Percentiles rank a stretch among this genome's conserved stretches.
phyloP scores from a whole-genome alignment of 2,329 filamentous ascomycete species.

The Venturia nashicola region DNA sequence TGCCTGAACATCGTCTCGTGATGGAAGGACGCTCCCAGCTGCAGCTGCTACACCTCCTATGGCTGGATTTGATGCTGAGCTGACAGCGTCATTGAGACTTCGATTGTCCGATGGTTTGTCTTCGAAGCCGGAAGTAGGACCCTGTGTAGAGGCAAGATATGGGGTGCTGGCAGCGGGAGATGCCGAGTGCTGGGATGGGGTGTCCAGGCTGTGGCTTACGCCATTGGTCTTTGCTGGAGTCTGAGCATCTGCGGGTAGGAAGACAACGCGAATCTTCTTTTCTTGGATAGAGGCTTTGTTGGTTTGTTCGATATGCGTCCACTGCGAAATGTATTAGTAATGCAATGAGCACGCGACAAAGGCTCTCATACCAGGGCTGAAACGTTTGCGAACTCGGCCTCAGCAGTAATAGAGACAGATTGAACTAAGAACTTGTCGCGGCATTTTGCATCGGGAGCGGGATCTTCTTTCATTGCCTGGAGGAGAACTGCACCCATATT shows the following conservation, averaged over 20 bases:
- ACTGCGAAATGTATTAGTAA: slow-evolving; percentile 37
- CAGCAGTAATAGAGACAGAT: slow-evolving; percentile 69
- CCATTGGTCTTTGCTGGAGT: slow-evolving; percentile 22
- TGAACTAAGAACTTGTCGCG: slow-evolving; percentile 97
- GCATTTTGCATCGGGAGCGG: slow-evolving; percentile 74
- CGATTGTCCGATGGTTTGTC: slow-evolving; percentile 22
- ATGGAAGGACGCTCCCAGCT: slow-evolving; percentile 25
- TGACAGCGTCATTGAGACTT: slow-evolving; percentile 23
- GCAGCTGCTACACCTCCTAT: neutral
- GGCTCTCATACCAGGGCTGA: slow-evolving; percentile 58
- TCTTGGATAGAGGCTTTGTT: slow-evolving; percentile 73
- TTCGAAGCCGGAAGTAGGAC: slow-evolving; percentile 24
- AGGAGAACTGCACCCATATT: slow-evolving; percentile 57
- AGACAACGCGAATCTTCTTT: slow-evolving; percentile 89
- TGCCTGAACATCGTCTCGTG: slow-evolving; percentile 52
- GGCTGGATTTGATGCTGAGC: neutral
- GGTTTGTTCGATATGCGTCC: slow-evolving; percentile 59
- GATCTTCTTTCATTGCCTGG: slow-evolving; percentile 96
- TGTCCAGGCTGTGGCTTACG: slow-evolving; percentile 18
- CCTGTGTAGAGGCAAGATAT: slow-evolving; percentile 23
- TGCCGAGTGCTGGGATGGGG: slow-evolving; percentile 24
- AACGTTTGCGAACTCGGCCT: slow-evolving; percentile 74
- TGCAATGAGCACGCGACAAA: slow-evolving; percentile 1
- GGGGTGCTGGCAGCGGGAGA: slow-evolving; percentile 14
- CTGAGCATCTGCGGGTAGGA: slow-evolving; percentile 46